Evolutionary conservation across 108 stramenopile genomes (phyloP).

Genomic region (Epithemia pelagica): DNA sequence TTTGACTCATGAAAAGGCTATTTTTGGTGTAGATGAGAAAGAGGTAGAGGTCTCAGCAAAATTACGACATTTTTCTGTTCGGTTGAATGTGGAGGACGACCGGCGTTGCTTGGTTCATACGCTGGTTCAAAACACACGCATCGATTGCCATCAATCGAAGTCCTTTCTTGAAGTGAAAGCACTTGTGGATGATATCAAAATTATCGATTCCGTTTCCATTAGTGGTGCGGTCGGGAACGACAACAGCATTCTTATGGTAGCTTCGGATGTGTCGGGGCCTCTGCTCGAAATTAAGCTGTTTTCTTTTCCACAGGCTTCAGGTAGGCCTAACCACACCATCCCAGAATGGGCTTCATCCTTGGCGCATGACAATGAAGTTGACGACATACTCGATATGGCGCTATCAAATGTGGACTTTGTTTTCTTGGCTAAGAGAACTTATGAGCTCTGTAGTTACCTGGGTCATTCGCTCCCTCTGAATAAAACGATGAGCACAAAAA

Average conservation of each 20-base stretch:
- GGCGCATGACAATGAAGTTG: slow-evolving; percentile 17
- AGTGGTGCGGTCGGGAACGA: not conserved
- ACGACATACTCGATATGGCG: slow-evolving; percentile 46
- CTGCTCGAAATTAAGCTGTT: not conserved
- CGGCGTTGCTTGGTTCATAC: slow-evolving; percentile 42
- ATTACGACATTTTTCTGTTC: slow-evolving; percentile 19
- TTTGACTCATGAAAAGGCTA: not conserved
- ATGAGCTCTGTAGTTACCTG: slow-evolving; percentile 65
- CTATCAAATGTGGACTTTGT: slow-evolving; percentile 39
- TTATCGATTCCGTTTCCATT: slow-evolving; percentile 30
- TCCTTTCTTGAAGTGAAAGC: slow-evolving; percentile 24
- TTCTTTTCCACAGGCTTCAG: not conserved
- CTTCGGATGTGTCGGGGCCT: slow-evolving; percentile 1
- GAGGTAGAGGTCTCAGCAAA: not conserved
- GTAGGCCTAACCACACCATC: not conserved
- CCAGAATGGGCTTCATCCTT: slow-evolving; percentile 11
- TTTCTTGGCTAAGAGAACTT: slow-evolving; percentile 45
- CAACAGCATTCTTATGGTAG: not conserved
- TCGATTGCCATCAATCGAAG: slow-evolving; percentile 12
- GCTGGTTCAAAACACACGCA: slow-evolving; percentile 10
- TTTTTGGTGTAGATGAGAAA: not conserved
- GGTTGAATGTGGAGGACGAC: slow-evolving; percentile 74
- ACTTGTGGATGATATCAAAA: slow-evolving; percentile 28
- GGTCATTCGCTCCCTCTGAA: slow-evolving; percentile 70
- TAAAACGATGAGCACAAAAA: slow-evolving; percentile 63